Evolutionary conservation across 1,284 basidiomycete species (phyloP), one percentile per base, ranked within the genome.

Genomic region (Apiotrichum siamense): DNA sequence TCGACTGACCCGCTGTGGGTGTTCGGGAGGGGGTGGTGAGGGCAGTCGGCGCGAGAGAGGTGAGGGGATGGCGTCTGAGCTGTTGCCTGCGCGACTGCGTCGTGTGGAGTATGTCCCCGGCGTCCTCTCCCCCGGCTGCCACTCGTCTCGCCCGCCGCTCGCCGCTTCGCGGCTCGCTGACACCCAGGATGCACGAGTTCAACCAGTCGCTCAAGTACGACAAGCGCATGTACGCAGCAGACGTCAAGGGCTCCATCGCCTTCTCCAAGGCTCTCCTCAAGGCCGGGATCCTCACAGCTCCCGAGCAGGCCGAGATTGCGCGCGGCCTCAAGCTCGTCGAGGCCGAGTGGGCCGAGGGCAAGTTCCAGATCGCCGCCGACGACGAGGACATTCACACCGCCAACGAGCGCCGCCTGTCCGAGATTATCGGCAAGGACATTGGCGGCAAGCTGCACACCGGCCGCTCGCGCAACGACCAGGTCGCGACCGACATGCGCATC

Each of bases 311-410:
- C 27, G 81, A 82, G 73, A 90, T 97, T 61, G 79, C 83, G 29
- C 75, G 81, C 32, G 94, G 93, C n/a, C 79, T 98, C 46, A 76
- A 79, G 57, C 72, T 76, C 36, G 91, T 98, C 47, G 83, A 81
- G 52, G 76, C 82, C 62, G 94, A 97, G 76, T 98, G 94, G 94
- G 80, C 80, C 61, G 76, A 77, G 24, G 84, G 84, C 47, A 75
- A 89, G 83, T 94, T 96, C 67, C 67, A 77, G 55, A 75, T 83
- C 38, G 77, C 84, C 55, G 77, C 82, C 15, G 91, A 94, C 62
- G 94, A 98, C 68, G 94, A 98, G 68, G 94, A 98, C 68, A 97
- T 98, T 55, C 94, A 98, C 73, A 98, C 94, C n/a, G 96, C 96
- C 52, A 98, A 98, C 68, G 94, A 98, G 74, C 85, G 96, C 48